A percentile compares a stretch with the other conserved stretches of the same genome.
phyloP scores from a whole-genome alignment of 768 basidiomycete genomes.

The Leccinum subtestaceum region DNA sequence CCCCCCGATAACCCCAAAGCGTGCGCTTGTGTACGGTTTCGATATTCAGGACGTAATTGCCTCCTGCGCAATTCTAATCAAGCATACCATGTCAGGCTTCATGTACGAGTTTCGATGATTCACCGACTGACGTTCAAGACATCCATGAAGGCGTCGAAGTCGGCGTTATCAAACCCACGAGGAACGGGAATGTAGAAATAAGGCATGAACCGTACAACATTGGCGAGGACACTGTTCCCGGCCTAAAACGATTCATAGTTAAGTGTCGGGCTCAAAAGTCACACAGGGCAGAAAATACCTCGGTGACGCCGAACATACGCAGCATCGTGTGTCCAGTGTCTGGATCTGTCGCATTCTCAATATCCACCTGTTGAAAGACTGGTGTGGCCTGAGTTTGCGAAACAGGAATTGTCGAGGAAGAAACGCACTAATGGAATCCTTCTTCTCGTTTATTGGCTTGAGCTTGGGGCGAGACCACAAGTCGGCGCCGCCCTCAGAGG shows the following conservation, averaged over 20 bases:
- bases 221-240: constrained; percentile 86
- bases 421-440: constrained; percentile 64
- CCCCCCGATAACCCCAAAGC: constrained; percentile 88
- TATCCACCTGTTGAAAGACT: constrained; percentile 98
- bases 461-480: constrained; percentile 68
- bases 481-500: constrained; percentile 75
- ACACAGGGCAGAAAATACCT: constrained; percentile 44
- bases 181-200: constrained; percentile 94
- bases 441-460: constrained; percentile 52
- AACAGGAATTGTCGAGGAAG: neutral
- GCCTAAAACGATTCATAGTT: constrained; percentile 39
- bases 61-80: constrained; percentile 27
- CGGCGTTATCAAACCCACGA: constrained; percentile 70
- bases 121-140: constrained; percentile 67
- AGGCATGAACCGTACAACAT: constrained; percentile 79
- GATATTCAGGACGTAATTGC: constrained; percentile 45
- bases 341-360: constrained; percentile 62
- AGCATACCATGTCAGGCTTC: constrained; percentile 1
- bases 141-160: constrained; percentile 60
- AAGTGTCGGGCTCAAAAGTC: neutral
- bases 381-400: neutral
- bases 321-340: constrained; percentile 42
- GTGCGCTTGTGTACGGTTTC: constrained; percentile 66
- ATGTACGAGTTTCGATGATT: neutral
- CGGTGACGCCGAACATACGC: constrained; percentile 89